These are phyloP conservation scores for Ogataea parapolymorpha DNA, from an alignment of 805 yeast genomes.

Conservation along the genomic window DNA sequence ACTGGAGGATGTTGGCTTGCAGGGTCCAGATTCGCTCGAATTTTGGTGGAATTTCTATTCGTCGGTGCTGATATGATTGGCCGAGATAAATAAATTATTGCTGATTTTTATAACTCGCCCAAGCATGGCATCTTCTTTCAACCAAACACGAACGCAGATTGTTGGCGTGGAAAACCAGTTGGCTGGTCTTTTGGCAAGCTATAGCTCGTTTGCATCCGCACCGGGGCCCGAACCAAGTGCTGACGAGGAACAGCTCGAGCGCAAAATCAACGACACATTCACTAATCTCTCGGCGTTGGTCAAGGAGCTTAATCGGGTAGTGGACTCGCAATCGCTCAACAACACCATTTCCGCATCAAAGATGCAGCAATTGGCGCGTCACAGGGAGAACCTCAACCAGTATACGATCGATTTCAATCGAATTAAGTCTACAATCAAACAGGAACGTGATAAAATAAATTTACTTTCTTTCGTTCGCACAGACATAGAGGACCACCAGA, in stretches of 20 bases:
- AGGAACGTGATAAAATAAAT: slow-evolving; percentile 75
- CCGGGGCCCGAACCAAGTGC: slow-evolving; percentile 45
- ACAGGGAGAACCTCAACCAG: slow-evolving; percentile 69
- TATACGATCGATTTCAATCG: slow-evolving; percentile 62
- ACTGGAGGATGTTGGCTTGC: slow-evolving; percentile 13
- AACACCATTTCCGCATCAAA: slow-evolving; percentile 65
- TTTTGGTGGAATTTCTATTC: slow-evolving; percentile 30
- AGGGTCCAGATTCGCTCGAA: slow-evolving; percentile 20
- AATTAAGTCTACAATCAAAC: slow-evolving; percentile 41
- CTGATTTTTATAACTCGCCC: slow-evolving; percentile 3
- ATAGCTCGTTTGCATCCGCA: slow-evolving; percentile 52
- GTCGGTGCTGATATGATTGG: slow-evolving; percentile 5
- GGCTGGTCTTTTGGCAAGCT: slow-evolving; percentile 47
- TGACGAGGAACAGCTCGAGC: slow-evolving; percentile 45
- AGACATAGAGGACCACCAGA: slow-evolving; percentile 70
- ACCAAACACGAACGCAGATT: slow-evolving; percentile 65
- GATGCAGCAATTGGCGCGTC: slow-evolving; percentile 78
- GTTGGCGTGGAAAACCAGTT: slow-evolving; percentile 71
- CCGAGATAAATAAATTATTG: neutral
- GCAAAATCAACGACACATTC: slow-evolving; percentile 50
- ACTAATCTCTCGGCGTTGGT: slow-evolving; percentile 51
- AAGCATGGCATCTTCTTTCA: slow-evolving; percentile 43
- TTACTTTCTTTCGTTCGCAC: slow-evolving; percentile 70
- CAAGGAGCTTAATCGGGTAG: slow-evolving; percentile 46
- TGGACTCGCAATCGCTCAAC: slow-evolving; percentile 39